Percentiles rank a stretch among this genome's conserved stretches.
phyloP scores from a whole-genome alignment of 2,329 filamentous ascomycete species.

The Arthrinium phaeospermum region DNA sequence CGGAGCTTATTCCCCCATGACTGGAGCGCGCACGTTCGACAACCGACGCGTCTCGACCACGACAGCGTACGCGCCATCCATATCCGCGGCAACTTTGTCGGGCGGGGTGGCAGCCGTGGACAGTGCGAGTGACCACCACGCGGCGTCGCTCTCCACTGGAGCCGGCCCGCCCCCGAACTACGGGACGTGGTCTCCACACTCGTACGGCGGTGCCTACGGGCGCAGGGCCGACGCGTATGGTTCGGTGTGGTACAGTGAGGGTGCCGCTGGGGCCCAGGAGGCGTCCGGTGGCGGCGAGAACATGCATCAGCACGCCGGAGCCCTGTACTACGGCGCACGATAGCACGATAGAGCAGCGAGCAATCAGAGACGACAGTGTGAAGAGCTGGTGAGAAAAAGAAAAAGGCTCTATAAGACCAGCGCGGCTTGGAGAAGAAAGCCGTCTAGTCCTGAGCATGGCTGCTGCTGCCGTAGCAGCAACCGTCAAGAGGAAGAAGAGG shows the following conservation, averaged over 20 bases:
- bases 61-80: slow-evolving; percentile 48
- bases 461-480: neutral
- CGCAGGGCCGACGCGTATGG: slow-evolving; percentile 40
- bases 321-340: slow-evolving; percentile 17
- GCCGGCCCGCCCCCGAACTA: slow-evolving; percentile 45
- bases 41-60: slow-evolving; percentile 51
- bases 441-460: neutral
- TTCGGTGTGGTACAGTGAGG: slow-evolving; percentile 38
- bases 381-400: neutral
- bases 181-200: slow-evolving; percentile 49
- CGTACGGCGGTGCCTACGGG: slow-evolving; percentile 37
- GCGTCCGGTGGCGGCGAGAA: neutral
- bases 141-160: slow-evolving; percentile 45
- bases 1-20: slow-evolving; percentile 47
- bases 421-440: neutral
- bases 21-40: slow-evolving; percentile 26
- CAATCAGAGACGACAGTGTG: neutral
- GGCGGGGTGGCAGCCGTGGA: slow-evolving; percentile 38
- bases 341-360: neutral
- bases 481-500: neutral
- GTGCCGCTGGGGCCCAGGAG: slow-evolving; percentile 36
- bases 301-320: slow-evolving; percentile 15
- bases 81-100: slow-evolving; percentile 25
- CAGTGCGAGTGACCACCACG: slow-evolving; percentile 40
- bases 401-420: neutral